These are phyloP conservation scores for Anthracocystis walkeri DNA, from an alignment of 1,284 basidiomycete species.

Conservation along the genomic window DNA sequence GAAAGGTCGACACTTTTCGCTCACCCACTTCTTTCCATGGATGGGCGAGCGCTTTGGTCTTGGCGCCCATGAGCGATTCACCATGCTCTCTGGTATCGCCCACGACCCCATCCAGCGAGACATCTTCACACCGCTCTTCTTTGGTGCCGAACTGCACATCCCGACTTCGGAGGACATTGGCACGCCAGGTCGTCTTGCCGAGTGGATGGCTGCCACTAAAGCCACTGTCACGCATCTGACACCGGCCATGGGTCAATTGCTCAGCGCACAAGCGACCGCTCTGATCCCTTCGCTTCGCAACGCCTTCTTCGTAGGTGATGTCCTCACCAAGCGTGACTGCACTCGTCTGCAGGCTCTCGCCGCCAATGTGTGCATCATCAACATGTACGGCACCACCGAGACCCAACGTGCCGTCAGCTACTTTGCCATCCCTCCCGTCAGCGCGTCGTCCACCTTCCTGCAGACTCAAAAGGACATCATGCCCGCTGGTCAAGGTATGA, in stretches of 20 bases:
- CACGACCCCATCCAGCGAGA: slow-evolving; percentile 99
- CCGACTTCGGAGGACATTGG: slow-evolving; percentile 98
- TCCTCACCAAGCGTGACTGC: slow-evolving; percentile 98
- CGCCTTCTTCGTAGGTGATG: slow-evolving; percentile 99
- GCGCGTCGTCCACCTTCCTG: slow-evolving; percentile 87
- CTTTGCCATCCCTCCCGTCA: slow-evolving; percentile 89
- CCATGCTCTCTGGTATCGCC: slow-evolving; percentile 98
- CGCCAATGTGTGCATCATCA: slow-evolving; percentile 87
- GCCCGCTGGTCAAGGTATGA: slow-evolving; percentile 97
- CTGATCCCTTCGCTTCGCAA: slow-evolving; percentile 87
- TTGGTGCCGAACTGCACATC: slow-evolving; percentile 94
- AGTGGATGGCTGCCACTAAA: slow-evolving; percentile 95
- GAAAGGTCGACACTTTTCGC: slow-evolving; percentile 89
- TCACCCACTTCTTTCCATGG: slow-evolving; percentile 99
- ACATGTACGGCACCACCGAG: slow-evolving; percentile 99
- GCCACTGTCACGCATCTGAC: slow-evolving; percentile 90
- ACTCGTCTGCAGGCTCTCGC: slow-evolving; percentile 93
- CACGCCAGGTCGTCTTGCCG: slow-evolving; percentile 93
- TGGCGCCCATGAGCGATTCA: slow-evolving; percentile 83
- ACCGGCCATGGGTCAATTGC: slow-evolving; percentile 94
- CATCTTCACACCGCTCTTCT: slow-evolving; percentile 98
- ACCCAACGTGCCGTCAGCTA: slow-evolving; percentile 99
- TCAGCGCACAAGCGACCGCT: slow-evolving; percentile 92
- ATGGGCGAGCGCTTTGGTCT: slow-evolving; percentile 92
- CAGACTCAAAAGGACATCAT: slow-evolving; percentile 97